phyloP scores from a whole-genome alignment of 164 flowering plant species.

The Vitis cinerea region DNA sequence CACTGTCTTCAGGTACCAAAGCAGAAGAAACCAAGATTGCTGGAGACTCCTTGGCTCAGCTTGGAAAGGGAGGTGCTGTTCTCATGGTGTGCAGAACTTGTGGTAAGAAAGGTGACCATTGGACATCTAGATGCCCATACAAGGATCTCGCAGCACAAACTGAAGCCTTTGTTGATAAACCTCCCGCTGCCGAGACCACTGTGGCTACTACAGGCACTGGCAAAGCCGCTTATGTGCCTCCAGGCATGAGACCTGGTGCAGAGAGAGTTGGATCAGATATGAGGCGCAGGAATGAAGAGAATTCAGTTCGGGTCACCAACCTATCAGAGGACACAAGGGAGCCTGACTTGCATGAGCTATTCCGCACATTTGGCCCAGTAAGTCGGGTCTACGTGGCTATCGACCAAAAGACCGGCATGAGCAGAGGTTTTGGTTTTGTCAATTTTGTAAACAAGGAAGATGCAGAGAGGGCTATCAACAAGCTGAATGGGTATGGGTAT shows the following conservation, averaged over 20 bases:
- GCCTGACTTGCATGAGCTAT: conserved; percentile 57
- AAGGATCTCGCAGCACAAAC: conserved; percentile 60
- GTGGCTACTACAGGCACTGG: conserved; percentile 29
- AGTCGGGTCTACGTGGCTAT: conserved; percentile 51
- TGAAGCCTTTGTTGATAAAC: conserved; percentile 50
- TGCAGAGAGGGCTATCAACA: conserved; percentile 59
- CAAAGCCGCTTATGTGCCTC: conserved; percentile 57
- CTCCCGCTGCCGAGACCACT: conserved; percentile 35
- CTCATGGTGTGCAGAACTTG: conserved; percentile 87
- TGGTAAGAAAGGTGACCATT: conserved; percentile 81
- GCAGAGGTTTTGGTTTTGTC: conserved; percentile 60
- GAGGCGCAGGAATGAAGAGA: conserved; percentile 52
- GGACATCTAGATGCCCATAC: conserved; percentile 78
- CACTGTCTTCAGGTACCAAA: conserved; percentile 47
- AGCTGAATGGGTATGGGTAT: conserved; percentile 78
- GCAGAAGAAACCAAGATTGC: conserved; percentile 56
- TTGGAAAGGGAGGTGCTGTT: conserved; percentile 67
- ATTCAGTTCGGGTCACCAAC: conserved; percentile 56
- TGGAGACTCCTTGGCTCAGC: conserved; percentile 55
- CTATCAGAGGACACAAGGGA: conserved; percentile 62
- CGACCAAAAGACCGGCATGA: conserved; percentile 48
- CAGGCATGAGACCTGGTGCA: conserved; percentile 30
- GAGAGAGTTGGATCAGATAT: conserved; percentile 25
- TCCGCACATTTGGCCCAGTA: conserved; percentile 51
- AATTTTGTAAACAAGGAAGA: conserved; percentile 58